Evolutionary conservation across 305 asterid genomes (phyloP).

Genomic region (Withania somnifera): DNA sequence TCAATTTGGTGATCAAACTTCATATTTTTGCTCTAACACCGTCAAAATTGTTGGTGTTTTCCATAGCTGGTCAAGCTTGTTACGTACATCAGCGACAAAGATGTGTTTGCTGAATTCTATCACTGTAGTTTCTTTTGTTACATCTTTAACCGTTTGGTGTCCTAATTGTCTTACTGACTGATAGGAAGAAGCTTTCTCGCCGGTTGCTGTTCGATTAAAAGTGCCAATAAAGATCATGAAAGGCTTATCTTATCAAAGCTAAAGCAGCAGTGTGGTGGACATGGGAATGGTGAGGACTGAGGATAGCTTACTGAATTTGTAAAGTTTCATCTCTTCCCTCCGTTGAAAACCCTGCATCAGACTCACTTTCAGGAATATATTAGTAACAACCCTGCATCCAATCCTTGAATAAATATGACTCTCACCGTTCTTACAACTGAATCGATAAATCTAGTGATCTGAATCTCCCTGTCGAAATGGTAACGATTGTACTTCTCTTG

Average conservation of each 20-base stretch:
- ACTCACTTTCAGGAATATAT: slow-evolving; percentile 27
- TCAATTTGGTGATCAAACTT: not conserved
- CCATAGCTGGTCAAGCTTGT: slow-evolving; percentile 35
- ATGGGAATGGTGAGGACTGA: slow-evolving; percentile 39
- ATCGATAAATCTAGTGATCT: slow-evolving; percentile 33
- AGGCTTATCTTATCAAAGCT: slow-evolving; percentile 30
- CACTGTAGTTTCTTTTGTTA: not conserved
- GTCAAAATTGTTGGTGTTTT: not conserved
- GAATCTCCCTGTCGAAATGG: slow-evolving; percentile 45
- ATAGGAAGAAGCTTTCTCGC: slow-evolving; percentile 45
- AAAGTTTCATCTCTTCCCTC: not conserved
- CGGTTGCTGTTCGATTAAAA: slow-evolving; percentile 33
- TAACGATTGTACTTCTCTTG: not conserved
- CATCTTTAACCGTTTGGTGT: not conserved
- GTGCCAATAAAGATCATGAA: slow-evolving; percentile 37
- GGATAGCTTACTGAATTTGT: too few relatives aligned
- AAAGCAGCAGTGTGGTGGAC: slow-evolving; percentile 39
- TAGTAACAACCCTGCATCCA: slow-evolving; percentile 7
- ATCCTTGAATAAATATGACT: slow-evolving; percentile 31
- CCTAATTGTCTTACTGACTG: not conserved
- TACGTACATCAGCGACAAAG: slow-evolving; percentile 35
- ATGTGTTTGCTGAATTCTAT: slow-evolving; percentile 35
- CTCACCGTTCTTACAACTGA: slow-evolving; percentile 43
- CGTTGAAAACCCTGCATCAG: not conserved
- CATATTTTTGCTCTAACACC: not conserved